Base-by-base conservation (phyloP, 1,284 basidiomycete genomes). In the Tilletiaria anomala region DNA sequence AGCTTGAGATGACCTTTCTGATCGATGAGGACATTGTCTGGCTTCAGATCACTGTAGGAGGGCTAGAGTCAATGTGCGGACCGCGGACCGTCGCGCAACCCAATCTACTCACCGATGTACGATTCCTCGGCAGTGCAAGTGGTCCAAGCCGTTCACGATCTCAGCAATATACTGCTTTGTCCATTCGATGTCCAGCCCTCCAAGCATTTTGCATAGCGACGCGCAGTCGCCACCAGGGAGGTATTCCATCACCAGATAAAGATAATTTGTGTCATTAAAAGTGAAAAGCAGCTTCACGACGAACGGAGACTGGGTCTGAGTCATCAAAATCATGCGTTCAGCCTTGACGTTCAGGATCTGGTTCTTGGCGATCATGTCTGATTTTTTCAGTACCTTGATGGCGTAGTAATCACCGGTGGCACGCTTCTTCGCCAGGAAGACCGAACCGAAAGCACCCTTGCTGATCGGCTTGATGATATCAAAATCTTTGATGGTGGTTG, bases 311-410 rank as follows among this genome's bases (percentile, higher is more conserved):
- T 94, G 88, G 0, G 93, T 84, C 68, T 97, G 91, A 66, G 88
- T 91, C 93, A 97, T 97, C 53, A 99, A 75, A 61, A 99, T 97
- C 78, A 91, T 96, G 43, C 93, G 78, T 71, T 99, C 93, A 3
- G 93, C 93, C 71, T 96, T 97, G 68, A 97, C 91, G 65, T 97
- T 99, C 43, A 93, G 97, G 69, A 99, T 93, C 70, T 99, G 93
- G 72, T 97, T 97, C 76, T 99, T 99, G 36, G 93, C 87, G 65
- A 99, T 96, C 93, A 99, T 99, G 71, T 99, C 93, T 20, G 88
- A 86, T 73, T 99, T 99, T 72, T 93, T 96, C 56, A 97, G 71
- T 23, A 96, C 88, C 71, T 99, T 99, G 78, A 99, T 93, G 20
- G 93, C 93, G 70, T 82, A 99, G 70, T 96, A 94, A 70, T 97